These are phyloP conservation scores for Hymenoscyphus fraxineus DNA, from an alignment of 2,329 filamentous ascomycete genomes.

Conservation along the genomic window DNA sequence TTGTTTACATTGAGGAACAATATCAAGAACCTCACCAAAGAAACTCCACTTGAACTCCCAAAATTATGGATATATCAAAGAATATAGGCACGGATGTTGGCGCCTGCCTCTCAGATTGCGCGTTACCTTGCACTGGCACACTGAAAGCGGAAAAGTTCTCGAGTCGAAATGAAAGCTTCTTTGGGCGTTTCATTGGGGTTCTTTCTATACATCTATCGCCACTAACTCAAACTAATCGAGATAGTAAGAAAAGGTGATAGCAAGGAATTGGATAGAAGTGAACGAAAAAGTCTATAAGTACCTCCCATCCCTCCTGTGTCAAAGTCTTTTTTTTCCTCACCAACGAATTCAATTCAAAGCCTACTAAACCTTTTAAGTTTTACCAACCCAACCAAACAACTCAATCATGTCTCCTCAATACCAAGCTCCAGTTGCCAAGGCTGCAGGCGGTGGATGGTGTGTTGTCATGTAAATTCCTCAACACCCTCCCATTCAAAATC, in stretches of 20 bases:
- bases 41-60: background rate
- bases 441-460: slow-evolving; percentile 4
- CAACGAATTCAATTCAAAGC: background rate
- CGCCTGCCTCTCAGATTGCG: too few relatives aligned
- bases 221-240: background rate
- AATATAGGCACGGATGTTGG: background rate
- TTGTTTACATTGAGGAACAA: background rate
- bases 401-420: slow-evolving; percentile 2
- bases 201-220: background rate
- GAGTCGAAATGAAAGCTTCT: background rate
- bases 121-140: background rate
- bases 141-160: background rate
- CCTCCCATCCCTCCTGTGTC: background rate
- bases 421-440: slow-evolving; percentile 7
- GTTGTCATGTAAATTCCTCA: slow-evolving; percentile 4
- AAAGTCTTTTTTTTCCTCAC: background rate
- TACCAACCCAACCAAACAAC: slow-evolving; percentile 1
- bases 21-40: background rate
- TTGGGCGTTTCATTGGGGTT: background rate
- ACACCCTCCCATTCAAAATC: background rate
- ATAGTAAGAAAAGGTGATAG: too few relatives aligned
- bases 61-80: background rate
- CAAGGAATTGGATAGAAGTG: too few relatives aligned
- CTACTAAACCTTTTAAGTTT: background rate
- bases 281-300: slow-evolving; percentile 2